phyloP scores from a whole-genome alignment of 1,139 yeast species.

The Saccharomyces hybrid region DNA sequence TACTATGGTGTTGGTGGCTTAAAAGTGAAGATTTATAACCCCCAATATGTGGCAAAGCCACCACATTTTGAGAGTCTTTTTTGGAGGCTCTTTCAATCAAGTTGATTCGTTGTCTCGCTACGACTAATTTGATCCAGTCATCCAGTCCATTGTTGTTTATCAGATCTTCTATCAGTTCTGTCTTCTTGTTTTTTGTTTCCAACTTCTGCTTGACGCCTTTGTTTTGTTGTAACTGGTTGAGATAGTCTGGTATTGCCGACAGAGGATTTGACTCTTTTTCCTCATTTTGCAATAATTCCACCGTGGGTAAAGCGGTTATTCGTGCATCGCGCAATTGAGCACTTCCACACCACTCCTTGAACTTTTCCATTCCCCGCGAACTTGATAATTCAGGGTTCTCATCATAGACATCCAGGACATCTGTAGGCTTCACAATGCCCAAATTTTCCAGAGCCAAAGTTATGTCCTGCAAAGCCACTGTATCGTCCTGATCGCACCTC shows the following conservation, averaged over 20 bases:
- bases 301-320: constrained; percentile 32
- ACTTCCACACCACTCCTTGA: constrained; percentile 43
- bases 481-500: constrained; percentile 33
- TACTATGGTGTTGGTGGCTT: constrained; percentile 2
- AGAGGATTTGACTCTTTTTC: constrained; percentile 10
- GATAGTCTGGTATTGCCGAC: constrained; percentile 30
- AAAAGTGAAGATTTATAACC: constrained; percentile 25
- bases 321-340: constrained; percentile 36
- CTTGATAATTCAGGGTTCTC: constrained; percentile 32
- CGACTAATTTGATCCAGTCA: constrained; percentile 26
- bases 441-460: constrained; percentile 51
- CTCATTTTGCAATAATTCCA: constrained; percentile 22
- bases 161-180: constrained; percentile 23
- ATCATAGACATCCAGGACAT: constrained; percentile 36
- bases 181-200: constrained; percentile 11
- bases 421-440: constrained; percentile 47
- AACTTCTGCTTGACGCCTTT: constrained; percentile 8
- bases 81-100: constrained; percentile 16
- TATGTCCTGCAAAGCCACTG: constrained; percentile 48
- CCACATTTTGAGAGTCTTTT: constrained; percentile 14
- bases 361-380: constrained; percentile 37
- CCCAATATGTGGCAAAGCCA: constrained; percentile 22
- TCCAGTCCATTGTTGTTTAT: constrained; percentile 28
- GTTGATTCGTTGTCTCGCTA: constrained; percentile 23
- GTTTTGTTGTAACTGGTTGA: constrained; percentile 23